Evolutionary conservation across 2,329 filamentous ascomycete species (phyloP), one percentile per base, ranked within the genome.

Genomic region (Ophiostoma montium): DNA sequence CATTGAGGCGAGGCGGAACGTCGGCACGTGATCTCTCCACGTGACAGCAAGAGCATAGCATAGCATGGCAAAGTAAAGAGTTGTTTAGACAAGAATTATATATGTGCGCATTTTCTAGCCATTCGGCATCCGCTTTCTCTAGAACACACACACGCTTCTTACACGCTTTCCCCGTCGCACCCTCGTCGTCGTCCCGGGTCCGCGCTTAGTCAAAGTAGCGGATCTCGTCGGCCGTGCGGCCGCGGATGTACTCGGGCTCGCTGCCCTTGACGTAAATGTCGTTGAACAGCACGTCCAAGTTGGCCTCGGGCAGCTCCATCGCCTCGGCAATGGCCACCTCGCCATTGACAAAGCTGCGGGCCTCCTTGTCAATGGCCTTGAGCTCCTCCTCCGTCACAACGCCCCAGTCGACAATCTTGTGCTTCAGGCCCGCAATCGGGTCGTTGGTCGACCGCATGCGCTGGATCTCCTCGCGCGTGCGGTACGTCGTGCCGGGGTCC

Each of bases 391-490:
- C 92, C 53, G 76, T 80, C 59, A 82, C 82, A 57, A 98, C 84
- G 53, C 79, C 79, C 92, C 92, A 98, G 70, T 98, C 92, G 52
- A 98, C 72, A 57, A 98, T 83, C 76, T 95, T 95, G 75, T 92
- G 85, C 82, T 96, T 96, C 60, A 98, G 80, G 53, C 92, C 92
- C 61, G 89, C 88, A 63, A 98, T 98, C 58, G 92, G 88, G 72
- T 98, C 92, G 71, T 96, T 86, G 71, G 92, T 98, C 61, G 85
- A 94, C 63, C 92, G 86, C 92, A 98, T 98, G 69, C 90, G 89
- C 76, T 95, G 90, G 64, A 98, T 95, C 74, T 98, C 92, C 75
- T 98, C 92, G 70, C 92, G 88, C 60, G 90, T 95, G 68, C 89
- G 84, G 84, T 98, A 98, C 61, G 92, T 96, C 68, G 92, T 98